Conservation (phyloP, 371 early-diverging fungal species). For the Circinella minor region DNA sequence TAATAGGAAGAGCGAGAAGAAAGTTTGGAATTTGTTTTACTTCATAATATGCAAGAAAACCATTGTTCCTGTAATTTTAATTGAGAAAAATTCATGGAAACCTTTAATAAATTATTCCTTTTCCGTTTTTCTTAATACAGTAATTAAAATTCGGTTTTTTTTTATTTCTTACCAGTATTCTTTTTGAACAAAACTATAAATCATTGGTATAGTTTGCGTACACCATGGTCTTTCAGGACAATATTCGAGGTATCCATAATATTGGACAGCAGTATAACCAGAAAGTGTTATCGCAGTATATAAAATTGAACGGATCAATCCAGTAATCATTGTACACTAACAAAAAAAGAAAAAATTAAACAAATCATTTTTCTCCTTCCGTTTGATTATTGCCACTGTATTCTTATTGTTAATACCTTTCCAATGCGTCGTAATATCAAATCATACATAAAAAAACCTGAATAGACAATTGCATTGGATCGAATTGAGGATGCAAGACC, state of each 20-base stretch:
- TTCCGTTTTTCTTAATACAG: background rate
- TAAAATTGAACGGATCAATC: slow-evolving; percentile 34
- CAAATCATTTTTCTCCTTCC: no score
- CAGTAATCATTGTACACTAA: slow-evolving; percentile 16
- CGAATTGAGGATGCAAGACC: slow-evolving; percentile 67
- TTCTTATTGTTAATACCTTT: background rate
- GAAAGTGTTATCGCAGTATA: slow-evolving; percentile 49
- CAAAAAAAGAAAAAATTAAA: no score
- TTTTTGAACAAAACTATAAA: slow-evolving; percentile 88
- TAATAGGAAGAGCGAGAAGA: slow-evolving; percentile 84
- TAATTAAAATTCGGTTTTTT: background rate
- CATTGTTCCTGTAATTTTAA: slow-evolving; percentile 67
- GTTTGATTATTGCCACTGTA: no score
- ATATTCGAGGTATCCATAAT: slow-evolving; percentile 67
- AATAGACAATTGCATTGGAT: slow-evolving; percentile 82
- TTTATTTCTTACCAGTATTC: slow-evolving; percentile 79
- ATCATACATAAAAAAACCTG: slow-evolving; percentile 83
- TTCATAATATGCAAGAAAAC: slow-evolving; percentile 85
- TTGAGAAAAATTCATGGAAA: background rate
- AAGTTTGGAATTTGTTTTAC: slow-evolving; percentile 90
- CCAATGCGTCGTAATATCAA: slow-evolving; percentile 3
- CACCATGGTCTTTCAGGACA: slow-evolving; percentile 83
- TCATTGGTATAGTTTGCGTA: slow-evolving; percentile 52
- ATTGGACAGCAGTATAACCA: slow-evolving; percentile 75
- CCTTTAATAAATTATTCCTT: background rate